These are phyloP conservation scores for Salmacisia buchloeana DNA, from an alignment of 1,284 basidiomycete genomes.

Conservation along the genomic window DNA sequence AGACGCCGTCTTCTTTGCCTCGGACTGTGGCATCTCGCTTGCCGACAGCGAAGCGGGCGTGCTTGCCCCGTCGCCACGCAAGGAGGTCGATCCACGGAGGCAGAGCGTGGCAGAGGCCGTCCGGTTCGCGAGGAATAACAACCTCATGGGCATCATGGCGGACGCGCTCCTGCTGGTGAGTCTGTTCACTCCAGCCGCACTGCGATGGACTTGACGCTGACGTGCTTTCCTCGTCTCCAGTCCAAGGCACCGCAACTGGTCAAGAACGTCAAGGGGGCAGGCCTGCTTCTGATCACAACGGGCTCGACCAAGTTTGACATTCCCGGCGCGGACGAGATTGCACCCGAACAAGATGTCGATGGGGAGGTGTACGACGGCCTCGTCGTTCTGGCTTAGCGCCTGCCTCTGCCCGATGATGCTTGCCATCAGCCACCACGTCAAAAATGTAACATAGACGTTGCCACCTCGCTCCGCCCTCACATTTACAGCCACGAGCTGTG, in stretches of 20 bases:
- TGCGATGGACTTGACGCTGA: no score
- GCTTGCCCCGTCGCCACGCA: constrained; percentile 50
- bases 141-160: constrained; percentile 84
- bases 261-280: constrained; percentile 41
- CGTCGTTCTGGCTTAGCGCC: background rate
- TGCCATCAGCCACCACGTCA: no score
- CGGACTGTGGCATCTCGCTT: constrained; percentile 69
- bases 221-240: no score
- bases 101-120: constrained; percentile 81
- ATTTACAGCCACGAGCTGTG: no score
- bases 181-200: constrained; percentile 14
- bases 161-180: constrained; percentile 79
- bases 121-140: constrained; percentile 88
- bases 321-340: background rate
- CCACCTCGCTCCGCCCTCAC: background rate
- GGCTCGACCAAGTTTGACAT: background rate
- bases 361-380: background rate
- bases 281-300: constrained; percentile 35
- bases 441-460: background rate
- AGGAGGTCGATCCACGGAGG: constrained; percentile 57
- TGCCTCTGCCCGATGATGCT: no score
- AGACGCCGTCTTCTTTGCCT: constrained; percentile 88
- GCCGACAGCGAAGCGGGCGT: constrained; percentile 14
- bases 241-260: constrained; percentile 40
- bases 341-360: background rate